A percentile compares a stretch with the other conserved stretches of the same genome.
These are phyloP conservation scores for Vachellia collinsii DNA, from an alignment of 306 rosid species.

Conservation along the genomic window DNA sequence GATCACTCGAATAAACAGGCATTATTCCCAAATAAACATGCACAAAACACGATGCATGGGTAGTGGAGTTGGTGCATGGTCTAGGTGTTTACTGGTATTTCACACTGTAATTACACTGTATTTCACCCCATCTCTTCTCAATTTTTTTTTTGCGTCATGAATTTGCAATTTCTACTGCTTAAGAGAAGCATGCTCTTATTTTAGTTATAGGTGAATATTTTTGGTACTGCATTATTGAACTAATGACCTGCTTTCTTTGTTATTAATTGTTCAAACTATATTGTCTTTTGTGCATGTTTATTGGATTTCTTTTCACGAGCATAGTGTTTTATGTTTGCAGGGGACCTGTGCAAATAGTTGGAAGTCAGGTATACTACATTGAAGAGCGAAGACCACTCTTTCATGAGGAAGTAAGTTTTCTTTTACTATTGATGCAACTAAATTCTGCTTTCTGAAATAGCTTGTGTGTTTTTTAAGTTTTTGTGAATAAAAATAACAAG, in stretches of 20 bases:
- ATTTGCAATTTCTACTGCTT: conserved; percentile 24
- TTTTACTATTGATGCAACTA: not conserved
- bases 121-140: no score
- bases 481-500: conserved; percentile 36
- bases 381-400: conserved; percentile 94
- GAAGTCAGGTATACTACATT: conserved; percentile 84
- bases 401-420: conserved; percentile 74
- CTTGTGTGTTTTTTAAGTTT: not conserved
- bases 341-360: conserved; percentile 78
- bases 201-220: not conserved
- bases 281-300: not conserved
- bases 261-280: not conserved
- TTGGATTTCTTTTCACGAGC: not conserved
- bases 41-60: no score
- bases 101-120: no score
- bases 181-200: not conserved
- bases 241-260: not conserved
- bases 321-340: conserved; percentile 47
- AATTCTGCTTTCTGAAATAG: conserved; percentile 2
- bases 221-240: not conserved
- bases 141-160: no score
- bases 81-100: no score
- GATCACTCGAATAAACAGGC: no score
- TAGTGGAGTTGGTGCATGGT: no score
- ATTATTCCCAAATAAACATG: no score